Conservation (phyloP, 2,329 filamentous ascomycete genomes). For the Fusarium domesticum region DNA sequence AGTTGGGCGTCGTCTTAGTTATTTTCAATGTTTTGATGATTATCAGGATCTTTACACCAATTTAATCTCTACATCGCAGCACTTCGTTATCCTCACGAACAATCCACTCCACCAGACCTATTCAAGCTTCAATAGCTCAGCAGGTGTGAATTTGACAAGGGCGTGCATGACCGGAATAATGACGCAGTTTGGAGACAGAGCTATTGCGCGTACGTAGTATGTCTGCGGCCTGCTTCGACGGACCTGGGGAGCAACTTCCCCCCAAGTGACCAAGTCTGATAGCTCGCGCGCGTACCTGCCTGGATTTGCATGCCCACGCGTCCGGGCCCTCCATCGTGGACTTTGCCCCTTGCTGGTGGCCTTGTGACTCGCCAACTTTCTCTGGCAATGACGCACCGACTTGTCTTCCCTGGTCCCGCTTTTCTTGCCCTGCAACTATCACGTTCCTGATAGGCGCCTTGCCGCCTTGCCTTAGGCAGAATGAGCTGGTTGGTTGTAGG, state of each 20-base stretch:
- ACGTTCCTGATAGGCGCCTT: neutral
- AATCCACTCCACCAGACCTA: neutral
- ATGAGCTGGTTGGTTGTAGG: slow-evolving; percentile 7
- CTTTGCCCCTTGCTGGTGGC: slow-evolving; percentile 17
- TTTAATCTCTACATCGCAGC: too few species aligned
- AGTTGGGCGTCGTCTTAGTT: too few species aligned
- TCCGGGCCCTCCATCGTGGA: slow-evolving; percentile 4
- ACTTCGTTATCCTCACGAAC: too few species aligned
- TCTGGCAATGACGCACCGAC: slow-evolving; percentile 30
- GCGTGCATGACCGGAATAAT: slow-evolving; percentile 10
- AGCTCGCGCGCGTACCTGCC: slow-evolving; percentile 20
- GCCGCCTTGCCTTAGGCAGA: slow-evolving; percentile 31
- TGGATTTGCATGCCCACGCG: slow-evolving; percentile 21
- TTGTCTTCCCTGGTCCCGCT: slow-evolving; percentile 22
- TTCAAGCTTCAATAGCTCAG: neutral
- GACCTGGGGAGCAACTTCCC: neutral
- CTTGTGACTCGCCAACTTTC: slow-evolving; percentile 23
- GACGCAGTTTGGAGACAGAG: slow-evolving; percentile 27
- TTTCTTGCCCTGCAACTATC: slow-evolving; percentile 27
- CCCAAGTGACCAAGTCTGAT: slow-evolving; percentile 3
- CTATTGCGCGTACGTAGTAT: slow-evolving; percentile 24
- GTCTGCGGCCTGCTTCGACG: slow-evolving; percentile 27
- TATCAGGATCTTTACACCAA: too few species aligned
- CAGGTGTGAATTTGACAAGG: neutral
- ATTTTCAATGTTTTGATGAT: too few species aligned